Conservation (phyloP, 129 eudicot genomes). For the Tagetes patula region DNA sequence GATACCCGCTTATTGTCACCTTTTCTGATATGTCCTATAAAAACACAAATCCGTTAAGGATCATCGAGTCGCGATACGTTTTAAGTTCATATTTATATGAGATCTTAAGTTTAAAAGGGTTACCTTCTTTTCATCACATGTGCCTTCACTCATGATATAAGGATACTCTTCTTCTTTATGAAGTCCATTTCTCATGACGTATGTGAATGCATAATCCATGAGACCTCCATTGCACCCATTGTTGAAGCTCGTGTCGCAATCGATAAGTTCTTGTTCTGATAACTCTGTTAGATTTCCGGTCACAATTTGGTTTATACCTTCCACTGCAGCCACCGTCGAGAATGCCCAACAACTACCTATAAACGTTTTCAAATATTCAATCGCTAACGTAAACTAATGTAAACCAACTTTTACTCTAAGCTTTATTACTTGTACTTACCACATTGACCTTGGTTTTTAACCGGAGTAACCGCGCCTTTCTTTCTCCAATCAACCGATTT, state of each 20-base stretch:
- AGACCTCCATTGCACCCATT: conserved; percentile 94
- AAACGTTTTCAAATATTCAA: background rate
- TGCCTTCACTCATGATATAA: conserved; percentile 90
- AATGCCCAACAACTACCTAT: conserved; percentile 98
- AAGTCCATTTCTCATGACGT: conserved; percentile 61
- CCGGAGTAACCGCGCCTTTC: conserved; percentile 85
- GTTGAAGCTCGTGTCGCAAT: conserved; percentile 70
- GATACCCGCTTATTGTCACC: conserved; percentile 79
- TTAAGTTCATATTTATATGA: background rate
- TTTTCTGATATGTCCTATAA: conserved; percentile 59
- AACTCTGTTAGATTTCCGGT: conserved; percentile 72
- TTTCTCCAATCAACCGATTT: conserved; percentile 95
- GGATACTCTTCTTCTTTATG: conserved; percentile 92
- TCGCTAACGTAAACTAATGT: background rate
- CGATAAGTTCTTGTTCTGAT: conserved; percentile 85
- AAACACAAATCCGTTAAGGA: conserved; percentile 5
- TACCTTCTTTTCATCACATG: conserved; percentile 78
- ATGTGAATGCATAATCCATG: conserved; percentile 88
- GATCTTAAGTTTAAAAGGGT: background rate
- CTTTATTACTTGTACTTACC: conserved; percentile 47
- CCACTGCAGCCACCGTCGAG: conserved; percentile 91
- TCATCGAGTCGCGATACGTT: conserved; percentile 4
- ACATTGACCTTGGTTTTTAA: conserved; percentile 94
- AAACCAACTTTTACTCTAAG: background rate
- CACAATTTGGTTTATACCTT: conserved; percentile 92